phyloP scores from a whole-genome alignment of 345 rosid species.

The Hibiscus mutabilis region DNA sequence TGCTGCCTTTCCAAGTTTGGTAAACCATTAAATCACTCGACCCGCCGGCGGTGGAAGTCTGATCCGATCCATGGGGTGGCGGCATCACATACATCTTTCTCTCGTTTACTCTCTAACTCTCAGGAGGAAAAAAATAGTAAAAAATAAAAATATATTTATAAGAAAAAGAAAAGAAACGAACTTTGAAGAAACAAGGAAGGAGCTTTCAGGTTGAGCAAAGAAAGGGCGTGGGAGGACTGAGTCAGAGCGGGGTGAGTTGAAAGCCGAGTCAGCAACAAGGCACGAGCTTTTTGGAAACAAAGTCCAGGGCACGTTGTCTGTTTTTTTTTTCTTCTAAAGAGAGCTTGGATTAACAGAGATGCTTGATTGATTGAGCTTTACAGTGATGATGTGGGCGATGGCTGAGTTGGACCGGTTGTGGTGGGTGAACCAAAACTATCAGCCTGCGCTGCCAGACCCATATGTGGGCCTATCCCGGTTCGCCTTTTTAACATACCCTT shows the following conservation, averaged over 20 bases:
- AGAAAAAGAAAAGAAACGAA: neutral
- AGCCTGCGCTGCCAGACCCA: neutral
- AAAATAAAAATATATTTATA: neutral
- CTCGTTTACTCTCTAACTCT: neutral
- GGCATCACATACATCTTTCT: slow-evolving; percentile 67
- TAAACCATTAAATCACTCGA: slow-evolving; percentile 58
- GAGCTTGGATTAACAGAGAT: slow-evolving; percentile 16
- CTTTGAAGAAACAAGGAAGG: neutral
- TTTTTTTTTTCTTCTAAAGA: neutral
- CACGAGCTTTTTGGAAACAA: slow-evolving; percentile 18
- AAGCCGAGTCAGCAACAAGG: slow-evolving; percentile 25
- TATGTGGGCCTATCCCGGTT: neutral
- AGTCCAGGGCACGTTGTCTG: slow-evolving; percentile 10
- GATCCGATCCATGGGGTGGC: slow-evolving; percentile 78
- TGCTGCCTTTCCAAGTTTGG: slow-evolving; percentile 93
- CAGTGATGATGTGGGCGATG: slow-evolving; percentile 31
- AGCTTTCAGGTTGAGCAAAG: neutral
- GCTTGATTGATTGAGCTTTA: slow-evolving; percentile 19
- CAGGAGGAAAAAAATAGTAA: neutral
- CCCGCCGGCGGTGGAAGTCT: slow-evolving; percentile 42
- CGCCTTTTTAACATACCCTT: neutral
- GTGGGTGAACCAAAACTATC: slow-evolving; percentile 18
- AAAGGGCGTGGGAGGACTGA: neutral
- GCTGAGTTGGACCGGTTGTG: slow-evolving; percentile 12
- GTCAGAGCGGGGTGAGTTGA: slow-evolving; percentile 13